Percentiles rank a stretch among this genome's conserved stretches.
phyloP scores from a whole-genome alignment of 805 yeast genomes.

The Cephaloascus fragrans region DNA sequence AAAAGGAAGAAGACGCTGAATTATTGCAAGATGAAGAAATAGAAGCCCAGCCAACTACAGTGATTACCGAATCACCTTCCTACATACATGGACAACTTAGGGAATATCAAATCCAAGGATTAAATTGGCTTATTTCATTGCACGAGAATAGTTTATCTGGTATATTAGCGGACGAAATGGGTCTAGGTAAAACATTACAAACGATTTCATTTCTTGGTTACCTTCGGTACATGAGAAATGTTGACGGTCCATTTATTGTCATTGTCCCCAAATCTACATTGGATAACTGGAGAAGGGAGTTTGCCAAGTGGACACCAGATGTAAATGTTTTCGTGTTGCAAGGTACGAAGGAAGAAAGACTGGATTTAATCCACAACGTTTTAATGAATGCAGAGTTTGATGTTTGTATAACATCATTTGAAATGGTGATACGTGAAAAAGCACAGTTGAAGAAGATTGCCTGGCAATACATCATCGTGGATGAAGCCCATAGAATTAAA shows the following conservation, averaged over 20 bases:
- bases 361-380: slow-evolving; percentile 43
- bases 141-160: slow-evolving; percentile 88
- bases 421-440: slow-evolving; percentile 88
- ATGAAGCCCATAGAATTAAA: slow-evolving; percentile 95
- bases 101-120: slow-evolving; percentile 90
- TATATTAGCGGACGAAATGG: slow-evolving; percentile 97
- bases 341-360: slow-evolving; percentile 81
- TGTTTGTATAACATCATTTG: slow-evolving; percentile 84
- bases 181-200: slow-evolving; percentile 91
- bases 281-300: slow-evolving; percentile 95
- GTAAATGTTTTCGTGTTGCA: slow-evolving; percentile 78
- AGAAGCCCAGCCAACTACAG: slow-evolving; percentile 48
- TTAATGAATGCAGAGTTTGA: slow-evolving; percentile 75
- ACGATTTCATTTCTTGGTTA: slow-evolving; percentile 90
- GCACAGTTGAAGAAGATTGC: slow-evolving; percentile 66
- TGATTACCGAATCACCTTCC: slow-evolving; percentile 80
- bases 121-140: slow-evolving; percentile 86
- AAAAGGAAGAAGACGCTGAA: slow-evolving; percentile 94
- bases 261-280: slow-evolving; percentile 93
- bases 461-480: slow-evolving; percentile 92
- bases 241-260: slow-evolving; percentile 85
- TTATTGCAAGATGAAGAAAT: slow-evolving; percentile 72
- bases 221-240: slow-evolving; percentile 63
- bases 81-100: slow-evolving; percentile 71
- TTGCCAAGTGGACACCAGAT: slow-evolving; percentile 92